Percentiles rank a stretch among this genome's conserved stretches.
phyloP scores from a whole-genome alignment of 2,329 filamentous ascomycete species.

The Emergomyces orientalis region DNA sequence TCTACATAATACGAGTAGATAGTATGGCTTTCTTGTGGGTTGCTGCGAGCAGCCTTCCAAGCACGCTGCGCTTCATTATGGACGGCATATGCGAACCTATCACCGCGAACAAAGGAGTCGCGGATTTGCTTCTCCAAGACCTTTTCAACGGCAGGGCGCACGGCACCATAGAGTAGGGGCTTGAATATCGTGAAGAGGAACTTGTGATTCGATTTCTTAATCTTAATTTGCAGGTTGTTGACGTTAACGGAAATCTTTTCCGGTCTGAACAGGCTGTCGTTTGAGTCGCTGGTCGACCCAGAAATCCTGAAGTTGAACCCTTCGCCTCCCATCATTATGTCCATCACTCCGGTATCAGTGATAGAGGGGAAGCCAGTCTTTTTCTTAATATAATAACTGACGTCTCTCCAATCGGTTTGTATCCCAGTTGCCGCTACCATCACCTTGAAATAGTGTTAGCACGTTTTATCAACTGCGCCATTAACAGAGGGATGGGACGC shows the following conservation, averaged over 20 bases:
- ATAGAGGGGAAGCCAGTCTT: slow-evolving; percentile 88
- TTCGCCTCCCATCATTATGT: slow-evolving; percentile 76
- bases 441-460: slow-evolving; percentile 30
- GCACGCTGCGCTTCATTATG: slow-evolving; percentile 75
- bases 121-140: slow-evolving; percentile 82
- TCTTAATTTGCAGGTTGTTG: slow-evolving; percentile 72
- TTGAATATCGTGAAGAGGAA: slow-evolving; percentile 78
- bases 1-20: slow-evolving; percentile 77
- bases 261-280: slow-evolving; percentile 83
- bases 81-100: slow-evolving; percentile 63
- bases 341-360: slow-evolving; percentile 78
- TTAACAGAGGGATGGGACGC: background rate
- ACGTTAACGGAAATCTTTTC: slow-evolving; percentile 79
- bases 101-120: slow-evolving; percentile 67
- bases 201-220: slow-evolving; percentile 95
- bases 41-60: slow-evolving; percentile 52
- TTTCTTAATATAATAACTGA: slow-evolving; percentile 89
- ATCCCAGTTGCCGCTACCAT: slow-evolving; percentile 81
- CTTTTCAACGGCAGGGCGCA: slow-evolving; percentile 78
- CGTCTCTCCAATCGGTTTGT: slow-evolving; percentile 83
- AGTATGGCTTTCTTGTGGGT: slow-evolving; percentile 66
- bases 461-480: background rate
- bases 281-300: slow-evolving; percentile 68
- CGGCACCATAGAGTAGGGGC: slow-evolving; percentile 71
- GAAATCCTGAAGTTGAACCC: slow-evolving; percentile 90